phyloP scores from a whole-genome alignment of 176 grass and related monocot species.

The Oryza rufipogon region DNA sequence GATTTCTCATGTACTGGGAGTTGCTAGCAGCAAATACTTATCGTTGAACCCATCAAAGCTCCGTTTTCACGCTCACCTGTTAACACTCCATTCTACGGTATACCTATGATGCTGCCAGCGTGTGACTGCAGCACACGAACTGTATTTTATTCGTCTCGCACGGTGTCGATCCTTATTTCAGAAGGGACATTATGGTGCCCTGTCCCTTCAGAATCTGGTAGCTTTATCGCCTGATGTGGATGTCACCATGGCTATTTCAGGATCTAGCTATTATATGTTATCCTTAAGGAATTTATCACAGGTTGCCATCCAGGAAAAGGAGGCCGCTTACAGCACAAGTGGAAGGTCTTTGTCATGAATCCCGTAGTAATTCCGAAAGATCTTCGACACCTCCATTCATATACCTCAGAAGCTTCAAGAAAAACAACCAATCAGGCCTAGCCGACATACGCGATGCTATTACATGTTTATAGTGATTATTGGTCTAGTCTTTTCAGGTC shows the following conservation, averaged over 20 bases:
- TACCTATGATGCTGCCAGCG: neutral
- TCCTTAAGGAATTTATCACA: constrained; percentile 31
- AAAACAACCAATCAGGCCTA: neutral
- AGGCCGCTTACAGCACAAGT: constrained; percentile 25
- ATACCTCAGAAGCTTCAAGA: constrained; percentile 7
- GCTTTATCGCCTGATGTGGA: constrained; percentile 24
- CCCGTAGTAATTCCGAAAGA: constrained; percentile 28
- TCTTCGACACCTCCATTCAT: constrained; percentile 32
- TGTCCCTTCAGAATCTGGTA: constrained; percentile 38
- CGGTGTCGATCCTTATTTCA: neutral
- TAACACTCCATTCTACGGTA: neutral
- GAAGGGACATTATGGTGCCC: constrained; percentile 35
- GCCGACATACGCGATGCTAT: neutral
- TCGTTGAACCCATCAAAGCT: neutral
- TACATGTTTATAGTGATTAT: neutral
- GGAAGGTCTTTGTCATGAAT: constrained; percentile 47
- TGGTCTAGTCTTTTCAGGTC: neutral
- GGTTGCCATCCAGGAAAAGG: constrained; percentile 11
- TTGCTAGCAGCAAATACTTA: neutral
- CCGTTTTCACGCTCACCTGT: neutral
- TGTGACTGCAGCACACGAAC: constrained; percentile 10
- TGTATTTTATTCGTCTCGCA: neutral
- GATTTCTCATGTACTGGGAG: constrained; percentile 16
- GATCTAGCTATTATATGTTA: constrained; percentile 34
- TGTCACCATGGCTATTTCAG: neutral